Evolutionary conservation across 805 yeast genomes (phyloP), one percentile per base, ranked within the genome.

Genomic region (Metschnikowia borealis): DNA sequence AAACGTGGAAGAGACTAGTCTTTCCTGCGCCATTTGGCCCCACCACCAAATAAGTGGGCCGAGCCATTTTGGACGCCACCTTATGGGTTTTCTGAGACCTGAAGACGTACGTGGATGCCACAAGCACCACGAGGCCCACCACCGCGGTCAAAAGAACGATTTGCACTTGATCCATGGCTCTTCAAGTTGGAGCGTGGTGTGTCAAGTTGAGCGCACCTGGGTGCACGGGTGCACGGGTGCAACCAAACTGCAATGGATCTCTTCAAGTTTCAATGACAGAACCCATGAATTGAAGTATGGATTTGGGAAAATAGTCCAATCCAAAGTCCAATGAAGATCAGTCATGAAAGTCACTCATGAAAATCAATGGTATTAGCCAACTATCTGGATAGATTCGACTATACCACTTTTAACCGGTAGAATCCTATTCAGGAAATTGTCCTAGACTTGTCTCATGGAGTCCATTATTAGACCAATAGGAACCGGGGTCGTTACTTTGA

Each of bases 21-120:
- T 87, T 87, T 4, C 94, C 94, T 35, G 82, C 68, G 35, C 75
- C 74, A 14, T 82, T 75, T 32, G 85, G 82, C 0, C 95, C 95
- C 32, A 80, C 73, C 23, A 87, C 75, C 45, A 86, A 67, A 55
- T 82, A 78, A 1, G 87, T 78, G 7, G 89, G 87, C 46, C 67
- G 69, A 48, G 61, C 66, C 55, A 53, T 48, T 11, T 49, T 43
- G 20, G 57, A 55, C n/a, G 47, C 32, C 8, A 44, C 32, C 13
- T 44, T 39, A 20, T 7, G n/a, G 26, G 45, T 36, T 6, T 49
- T 26, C 13, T 40, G 35, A 7, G 38, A 18, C n/a, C 35, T 34
- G 5, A 52, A 44, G 38, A 38, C 42, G 47, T 47, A 48, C 47
- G 49, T 42, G 41, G 54, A 51, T 26, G 40, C 47, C 8, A 58